Evolutionary conservation across 78 protist species (phyloP), one percentile per base, ranked within the genome.

Genomic region (Dictyostelium citrinum): DNA sequence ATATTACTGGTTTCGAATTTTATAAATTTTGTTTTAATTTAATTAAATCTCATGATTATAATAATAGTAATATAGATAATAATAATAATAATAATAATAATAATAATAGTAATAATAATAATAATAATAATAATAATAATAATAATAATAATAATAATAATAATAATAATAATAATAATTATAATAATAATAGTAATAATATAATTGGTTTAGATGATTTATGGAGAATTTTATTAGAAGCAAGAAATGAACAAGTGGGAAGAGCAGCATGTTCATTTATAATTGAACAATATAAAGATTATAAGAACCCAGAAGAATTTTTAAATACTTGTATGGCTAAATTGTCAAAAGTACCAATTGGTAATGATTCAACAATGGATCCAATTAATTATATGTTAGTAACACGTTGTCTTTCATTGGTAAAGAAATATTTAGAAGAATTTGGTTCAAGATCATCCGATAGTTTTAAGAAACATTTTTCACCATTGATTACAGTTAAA

Each of bases 201-300:
- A 11, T 90, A 31, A 27, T 84, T 41, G 97, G 97, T 49, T 58
- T 90, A 6, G 97, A 90, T 22, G 74, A 67, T 81, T 80, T 90
- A 24, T 95, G 97, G 97, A 75, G 92, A 70, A 75, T 95, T 11
- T 86, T 77, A 37, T 31, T 90, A 11, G 93, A 90, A 68, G 90
- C 76, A 29, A n/a, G 33, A 55, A 85, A 88, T 85, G 92, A 55
- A 31, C 78, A 95, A 27, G 96, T 86, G 37, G 96, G 93, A n/a
- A 80, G 61, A 60, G 61, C 39, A 51, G 58, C 93, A 10, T 64
- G 27, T 37, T 24, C 72, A 39, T 35, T 67, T 31, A n/a, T 95
- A 37, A 95, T 77, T 70, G 84, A 88, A 11, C 70, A 58, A 58
- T 81, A 81, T 33, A 27, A 37, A 58, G 39, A 83, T 45, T 29